A percentile compares a stretch with the other conserved stretches of the same genome.
Conservation (phyloP, 305 asterid genomes). For the Fraxinus xanthoxyloides region DNA sequence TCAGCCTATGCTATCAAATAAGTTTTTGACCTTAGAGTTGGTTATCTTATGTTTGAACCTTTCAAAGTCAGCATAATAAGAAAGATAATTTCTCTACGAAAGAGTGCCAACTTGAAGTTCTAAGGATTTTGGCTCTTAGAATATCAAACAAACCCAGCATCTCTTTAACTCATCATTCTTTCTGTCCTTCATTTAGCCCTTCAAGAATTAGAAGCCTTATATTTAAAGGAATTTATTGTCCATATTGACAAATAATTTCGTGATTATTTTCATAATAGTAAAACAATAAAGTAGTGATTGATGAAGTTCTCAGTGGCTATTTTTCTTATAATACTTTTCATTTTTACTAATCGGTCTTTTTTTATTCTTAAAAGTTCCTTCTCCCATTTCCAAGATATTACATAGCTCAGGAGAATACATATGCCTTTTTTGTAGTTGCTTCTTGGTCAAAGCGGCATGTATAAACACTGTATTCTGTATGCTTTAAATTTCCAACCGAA, state of each 20-base stretch:
- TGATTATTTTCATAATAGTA: not conserved
- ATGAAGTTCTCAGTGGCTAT: not conserved
- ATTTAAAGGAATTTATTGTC: not conserved
- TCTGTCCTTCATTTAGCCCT: not conserved
- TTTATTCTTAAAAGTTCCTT: not conserved
- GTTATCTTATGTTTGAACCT: not conserved
- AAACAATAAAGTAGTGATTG: not conserved
- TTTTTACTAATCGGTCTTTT: not conserved
- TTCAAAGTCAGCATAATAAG: not conserved
- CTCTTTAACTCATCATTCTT: not conserved
- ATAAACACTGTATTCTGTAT: not conserved
- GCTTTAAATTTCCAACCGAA: not conserved
- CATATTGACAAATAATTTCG: not conserved
- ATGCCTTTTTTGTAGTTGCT: not conserved
- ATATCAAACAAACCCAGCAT: not conserved
- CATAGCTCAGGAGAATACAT: not conserved
- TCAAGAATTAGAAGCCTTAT: not conserved
- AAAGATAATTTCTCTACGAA: not conserved
- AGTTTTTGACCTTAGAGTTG: not conserved
- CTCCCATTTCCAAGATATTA: not conserved
- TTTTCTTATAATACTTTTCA: not conserved
- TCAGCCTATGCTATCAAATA: not conserved
- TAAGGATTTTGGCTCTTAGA: not conserved
- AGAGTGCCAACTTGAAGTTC: not conserved
- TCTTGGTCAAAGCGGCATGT: not conserved